phyloP scores from a whole-genome alignment of 2,329 filamentous ascomycete genomes.

The Cordyceps tenuipes region DNA sequence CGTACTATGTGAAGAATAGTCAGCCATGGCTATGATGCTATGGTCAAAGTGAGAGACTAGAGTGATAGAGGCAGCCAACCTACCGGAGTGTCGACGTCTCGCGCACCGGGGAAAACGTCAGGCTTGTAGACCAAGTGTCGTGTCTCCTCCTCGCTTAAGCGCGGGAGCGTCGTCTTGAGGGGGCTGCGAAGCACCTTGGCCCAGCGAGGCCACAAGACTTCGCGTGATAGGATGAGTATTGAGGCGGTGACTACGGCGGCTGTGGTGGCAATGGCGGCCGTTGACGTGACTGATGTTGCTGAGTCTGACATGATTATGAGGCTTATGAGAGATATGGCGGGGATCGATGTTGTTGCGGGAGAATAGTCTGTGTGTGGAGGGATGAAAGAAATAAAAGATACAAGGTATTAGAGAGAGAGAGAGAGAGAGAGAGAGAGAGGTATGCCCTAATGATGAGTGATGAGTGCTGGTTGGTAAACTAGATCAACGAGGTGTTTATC shows the following conservation, averaged over 20 bases:
- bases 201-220: constrained; percentile 31
- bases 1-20: constrained; percentile 41
- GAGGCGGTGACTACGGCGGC: constrained; percentile 25
- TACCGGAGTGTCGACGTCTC: constrained; percentile 63
- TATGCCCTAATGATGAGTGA: too few relatives aligned
- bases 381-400: not conserved
- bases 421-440: not conserved
- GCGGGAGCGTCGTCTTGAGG: constrained; percentile 31
- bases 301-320: constrained; percentile 4
- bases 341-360: not conserved
- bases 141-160: constrained; percentile 28
- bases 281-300: constrained; percentile 20
- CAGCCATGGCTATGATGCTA: not conserved
- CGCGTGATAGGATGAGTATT: constrained; percentile 19
- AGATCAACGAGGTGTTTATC: too few relatives aligned
- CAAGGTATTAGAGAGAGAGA: not conserved
- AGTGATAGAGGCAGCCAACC: constrained; percentile 15
- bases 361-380: not conserved
- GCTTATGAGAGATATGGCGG: not conserved
- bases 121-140: constrained; percentile 48
- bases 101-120: constrained; percentile 60
- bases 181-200: constrained; percentile 36
- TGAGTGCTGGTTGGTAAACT: too few relatives aligned
- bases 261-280: constrained; percentile 32
- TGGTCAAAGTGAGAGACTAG: not conserved